Base-by-base conservation (phyloP, 2,329 filamentous ascomycete species). In the Apiospora pterosperma region DNA sequence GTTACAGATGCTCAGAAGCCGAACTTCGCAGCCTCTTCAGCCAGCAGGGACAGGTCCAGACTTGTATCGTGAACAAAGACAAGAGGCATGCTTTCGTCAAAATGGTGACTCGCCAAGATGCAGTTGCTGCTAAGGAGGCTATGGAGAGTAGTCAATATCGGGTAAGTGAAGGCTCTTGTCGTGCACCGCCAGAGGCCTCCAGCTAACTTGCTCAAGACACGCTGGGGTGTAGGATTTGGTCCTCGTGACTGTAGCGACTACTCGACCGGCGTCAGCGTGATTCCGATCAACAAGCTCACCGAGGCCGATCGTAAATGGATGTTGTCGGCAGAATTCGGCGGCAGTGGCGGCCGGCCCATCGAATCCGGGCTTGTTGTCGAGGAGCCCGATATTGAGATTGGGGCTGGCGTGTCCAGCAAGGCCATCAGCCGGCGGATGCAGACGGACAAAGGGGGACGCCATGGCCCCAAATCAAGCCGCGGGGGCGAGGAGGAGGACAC, bases 81-180 rank as follows among this genome's bases (percentile, higher is more conserved):
- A 99, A 98, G 81, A 92, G 96, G 21, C 96, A 99, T 78, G 96
- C 96, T 6, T 99, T 99, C 76, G 95, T 99, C 73, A 99, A 99
- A 81, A 99, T 99, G 96, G 87, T 96, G 70, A 96, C 88, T 68
- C 92, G 96, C 41, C 85, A 88, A 67, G 93, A 97, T 77, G 95
- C 96, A 16, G 85, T 97, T 65, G 82, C 77, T 67, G 96, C 96
- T 61, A 96, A 96, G 76, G 87, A 91, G 41, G 92, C 89, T 62
- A 97, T 98, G 89, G 94, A 97, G 76, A 89, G 88, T 62, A 87
- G 88, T 67, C 88, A 92, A 69, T 87, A 93, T 63, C 86, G 91
- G 71, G 89, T 91, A 84, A 81, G 88, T 81, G 23, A 14, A 31
- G 1, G n/a, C 23, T 23, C 12, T 25, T 39, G 34, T 14, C 34